Evolutionary conservation across 2,329 filamentous ascomycete species (phyloP), one percentile per base, ranked within the genome.

Genomic region (Trichoderma endophyticum): DNA sequence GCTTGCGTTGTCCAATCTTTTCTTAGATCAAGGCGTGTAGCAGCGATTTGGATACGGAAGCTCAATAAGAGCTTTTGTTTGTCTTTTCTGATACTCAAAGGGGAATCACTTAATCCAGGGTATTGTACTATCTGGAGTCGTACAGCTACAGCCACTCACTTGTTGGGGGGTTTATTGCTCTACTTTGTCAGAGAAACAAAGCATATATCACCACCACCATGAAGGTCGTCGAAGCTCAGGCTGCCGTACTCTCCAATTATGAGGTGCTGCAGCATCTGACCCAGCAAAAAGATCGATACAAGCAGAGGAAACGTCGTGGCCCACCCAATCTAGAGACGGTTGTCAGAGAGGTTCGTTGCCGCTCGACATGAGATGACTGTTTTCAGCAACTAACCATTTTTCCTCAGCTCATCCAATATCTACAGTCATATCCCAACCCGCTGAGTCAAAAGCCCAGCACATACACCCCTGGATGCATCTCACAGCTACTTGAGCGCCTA

Each of bases 191-290:
- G 26, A n/a, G 21, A 26, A 14, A 6, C 24, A 34, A 15, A 24
- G 12, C 56, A 9, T 30, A 18, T 11, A 30, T 18, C 51, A 34
- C 32, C 51, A 34, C 21, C 66, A 79, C 43, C 24, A 90, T 91
- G 89, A 91, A 93, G 86, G 88, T 94, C 77, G 82, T 93, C 76
- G 91, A 92, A 77, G 84, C 91, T 3, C 91, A 93, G 79, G 89
- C 89, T 34, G 91, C 90, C 6, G 86, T 91, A 56, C 84, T 94
- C 77, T 89, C 89, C 79, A 94, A 94, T 80, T 91, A 88, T 75
- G 92, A 94, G 84, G 91, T 94, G 74, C 90, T 90, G 77, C 84
- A 86, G 71, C 91, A 93, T 76, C 81, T 94, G 51, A 82, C 82
- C 6, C 86, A 90, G 61, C 87, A 89, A 77, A 84, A 85, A 66